Conservation (phyloP, 73 alveolate genomes). For the Tetrahymena borealis region DNA sequence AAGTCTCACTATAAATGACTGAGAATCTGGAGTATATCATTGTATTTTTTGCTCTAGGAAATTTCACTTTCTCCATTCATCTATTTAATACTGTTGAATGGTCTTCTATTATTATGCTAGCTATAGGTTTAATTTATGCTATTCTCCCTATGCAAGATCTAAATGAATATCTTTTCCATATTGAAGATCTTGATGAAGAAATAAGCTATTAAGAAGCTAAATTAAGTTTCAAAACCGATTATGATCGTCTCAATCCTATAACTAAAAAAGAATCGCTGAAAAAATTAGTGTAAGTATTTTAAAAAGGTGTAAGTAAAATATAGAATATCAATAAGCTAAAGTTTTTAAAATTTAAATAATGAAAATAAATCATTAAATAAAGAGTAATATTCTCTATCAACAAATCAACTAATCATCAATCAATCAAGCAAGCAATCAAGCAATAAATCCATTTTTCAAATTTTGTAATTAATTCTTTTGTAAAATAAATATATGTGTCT, state of each 20-base stretch:
- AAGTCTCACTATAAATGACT: slow-evolving; percentile 35
- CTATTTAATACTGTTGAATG: slow-evolving; percentile 15
- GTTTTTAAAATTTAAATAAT: neutral
- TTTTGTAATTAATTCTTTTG: too few species aligned
- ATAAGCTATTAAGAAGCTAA: neutral
- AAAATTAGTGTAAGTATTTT: neutral
- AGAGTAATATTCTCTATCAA: too few species aligned
- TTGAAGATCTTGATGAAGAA: slow-evolving; percentile 30
- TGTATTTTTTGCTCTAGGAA: slow-evolving; percentile 32
- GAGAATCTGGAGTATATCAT: slow-evolving; percentile 27
- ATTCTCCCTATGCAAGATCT: slow-evolving; percentile 36
- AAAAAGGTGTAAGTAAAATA: neutral
- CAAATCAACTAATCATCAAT: too few species aligned
- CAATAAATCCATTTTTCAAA: too few species aligned
- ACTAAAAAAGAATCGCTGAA: neutral
- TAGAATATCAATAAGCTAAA: neutral
- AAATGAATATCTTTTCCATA: slow-evolving; percentile 21
- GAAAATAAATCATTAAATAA: too few species aligned
- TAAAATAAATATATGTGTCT: too few species aligned
- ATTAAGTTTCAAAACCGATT: neutral
- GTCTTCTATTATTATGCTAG: neutral
- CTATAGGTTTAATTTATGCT: slow-evolving; percentile 15
- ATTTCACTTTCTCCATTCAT: slow-evolving; percentile 9
- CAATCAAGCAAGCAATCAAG: too few species aligned
- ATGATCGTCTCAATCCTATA: neutral